These are phyloP conservation scores for Peniophora sp. DNA, from an alignment of 1,284 basidiomycete genomes.

Conservation along the genomic window DNA sequence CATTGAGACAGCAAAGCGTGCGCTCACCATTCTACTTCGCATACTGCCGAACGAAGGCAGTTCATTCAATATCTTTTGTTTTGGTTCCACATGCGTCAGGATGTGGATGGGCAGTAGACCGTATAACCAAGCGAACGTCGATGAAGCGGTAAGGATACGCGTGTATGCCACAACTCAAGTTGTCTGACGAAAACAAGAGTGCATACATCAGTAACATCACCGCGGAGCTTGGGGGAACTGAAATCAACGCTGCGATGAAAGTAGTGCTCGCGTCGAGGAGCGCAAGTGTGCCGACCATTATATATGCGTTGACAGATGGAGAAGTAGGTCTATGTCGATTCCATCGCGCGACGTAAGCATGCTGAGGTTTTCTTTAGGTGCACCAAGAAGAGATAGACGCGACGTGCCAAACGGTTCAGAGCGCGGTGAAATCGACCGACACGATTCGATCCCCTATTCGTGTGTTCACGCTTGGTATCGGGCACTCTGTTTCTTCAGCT, in stretches of 20 bases:
- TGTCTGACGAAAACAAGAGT: slow-evolving; percentile 3
- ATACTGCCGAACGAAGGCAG: slow-evolving; percentile 30
- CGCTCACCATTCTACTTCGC: slow-evolving; percentile 29
- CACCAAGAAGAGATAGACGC: slow-evolving; percentile 11
- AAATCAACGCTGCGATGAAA: slow-evolving; percentile 32
- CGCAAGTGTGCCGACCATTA: slow-evolving; percentile 26
- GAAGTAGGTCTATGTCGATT: slow-evolving; percentile 20
- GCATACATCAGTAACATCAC: slow-evolving; percentile 26
- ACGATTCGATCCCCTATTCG: slow-evolving; percentile 25
- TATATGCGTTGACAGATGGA: slow-evolving; percentile 52
- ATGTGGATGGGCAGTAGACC: slow-evolving; percentile 29
- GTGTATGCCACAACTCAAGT: not conserved
- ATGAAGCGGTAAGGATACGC: slow-evolving; percentile 28
- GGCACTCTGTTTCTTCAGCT: slow-evolving; percentile 36
- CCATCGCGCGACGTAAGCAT: slow-evolving; percentile 21
- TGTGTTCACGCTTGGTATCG: slow-evolving; percentile 52
- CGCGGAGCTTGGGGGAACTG: slow-evolving; percentile 39
- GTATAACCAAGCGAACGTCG: slow-evolving; percentile 26
- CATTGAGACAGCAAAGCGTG: slow-evolving; percentile 31
- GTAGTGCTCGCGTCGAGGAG: slow-evolving; percentile 25
- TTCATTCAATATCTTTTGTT: slow-evolving; percentile 44
- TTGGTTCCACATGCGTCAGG: slow-evolving; percentile 23
- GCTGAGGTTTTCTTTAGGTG: not conserved
- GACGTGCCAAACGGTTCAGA: slow-evolving; percentile 19
- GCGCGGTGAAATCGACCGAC: not conserved